Evolutionary conservation across 225 moss, liverwort and hornwort genomes (phyloP), one percentile per base, ranked within the genome.

Genomic region (Rhytidiadelphus loreus): DNA sequence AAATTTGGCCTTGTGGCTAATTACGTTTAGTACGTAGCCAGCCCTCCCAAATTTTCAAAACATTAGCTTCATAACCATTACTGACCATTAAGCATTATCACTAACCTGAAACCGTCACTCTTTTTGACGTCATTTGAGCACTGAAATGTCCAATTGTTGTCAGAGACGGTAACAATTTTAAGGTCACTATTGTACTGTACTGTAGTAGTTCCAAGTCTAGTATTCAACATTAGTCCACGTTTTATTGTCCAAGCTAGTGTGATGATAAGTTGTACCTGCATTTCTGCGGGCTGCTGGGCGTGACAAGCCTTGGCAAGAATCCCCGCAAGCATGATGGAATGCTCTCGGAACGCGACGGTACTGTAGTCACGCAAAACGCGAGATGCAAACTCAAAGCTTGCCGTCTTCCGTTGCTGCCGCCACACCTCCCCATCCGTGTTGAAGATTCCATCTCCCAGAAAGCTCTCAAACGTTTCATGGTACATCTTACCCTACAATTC

Each of bases 401-500:
- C 89, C 2, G 87, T 86, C 80, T 94, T 94, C 33, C 92, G 82
- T 63, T 94, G 94, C 32, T 94, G 91, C 53, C 92, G 92, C 94
- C 94, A 94, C 41, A 71, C 69, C 30, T 94, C 92, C 44, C 92
- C 94, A 70, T 94, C 94, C 4, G 83, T 70, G 90, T 91, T 94
- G 88, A 94, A 92, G 18, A 94, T 94, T 23, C 94, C 94, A 30
- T 92, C 74, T 43, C 94, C 94, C 16, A 94, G 79, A 0, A 94
- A 85, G 23, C 52, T 82, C 87, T 94, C 80, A 76, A 94, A 88
- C 1, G 56, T 87, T 11, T 71, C 44, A 11, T 89, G 91, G 85
- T 83, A 92, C 61, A 89, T 13, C 80, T 91, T 89, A n/a, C 94
- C 92, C 94, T 94, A 33, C 12, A 20, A 29, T 48, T 8, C 9